These are phyloP conservation scores for Parastagonospora avenae DNA, from an alignment of 2,329 filamentous ascomycete genomes.

Conservation along the genomic window DNA sequence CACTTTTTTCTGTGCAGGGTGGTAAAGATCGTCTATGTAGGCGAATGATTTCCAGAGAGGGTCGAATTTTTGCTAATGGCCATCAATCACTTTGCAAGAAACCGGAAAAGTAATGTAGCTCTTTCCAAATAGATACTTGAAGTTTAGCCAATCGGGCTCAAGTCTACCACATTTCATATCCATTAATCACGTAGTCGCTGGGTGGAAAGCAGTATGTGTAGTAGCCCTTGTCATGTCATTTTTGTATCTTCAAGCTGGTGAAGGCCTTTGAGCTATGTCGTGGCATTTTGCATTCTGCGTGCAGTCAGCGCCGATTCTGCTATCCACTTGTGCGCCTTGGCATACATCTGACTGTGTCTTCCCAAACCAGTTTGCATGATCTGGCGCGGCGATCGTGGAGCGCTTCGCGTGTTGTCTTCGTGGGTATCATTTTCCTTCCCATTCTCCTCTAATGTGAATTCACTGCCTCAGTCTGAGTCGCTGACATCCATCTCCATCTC, in stretches of 20 bases:
- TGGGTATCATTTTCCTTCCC: conserved; percentile 21
- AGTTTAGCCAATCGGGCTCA: too few relatives aligned
- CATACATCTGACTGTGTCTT: conserved; percentile 1
- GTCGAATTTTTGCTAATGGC: too few relatives aligned
- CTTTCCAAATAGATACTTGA: too few relatives aligned
- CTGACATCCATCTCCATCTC: conserved; percentile 70
- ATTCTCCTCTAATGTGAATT: neutral
- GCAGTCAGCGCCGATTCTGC: neutral
- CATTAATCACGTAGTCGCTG: too few relatives aligned
- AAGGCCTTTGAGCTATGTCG: neutral
- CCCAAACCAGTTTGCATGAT: neutral
- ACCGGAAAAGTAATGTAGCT: too few relatives aligned
- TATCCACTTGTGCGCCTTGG: neutral
- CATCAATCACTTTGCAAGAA: too few relatives aligned
- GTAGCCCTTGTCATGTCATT: neutral
- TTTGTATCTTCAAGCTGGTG: neutral
- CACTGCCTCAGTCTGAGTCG: conserved; percentile 67
- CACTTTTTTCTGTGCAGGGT: neutral
- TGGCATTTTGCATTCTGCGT: neutral
- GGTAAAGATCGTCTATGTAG: neutral
- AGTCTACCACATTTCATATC: too few relatives aligned
- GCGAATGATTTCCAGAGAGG: too few relatives aligned
- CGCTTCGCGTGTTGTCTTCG: conserved; percentile 2
- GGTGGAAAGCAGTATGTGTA: neutral
- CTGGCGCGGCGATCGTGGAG: neutral